Conservation (phyloP, 2,329 filamentous ascomycete species). For the Bipolaris zeicola region DNA sequence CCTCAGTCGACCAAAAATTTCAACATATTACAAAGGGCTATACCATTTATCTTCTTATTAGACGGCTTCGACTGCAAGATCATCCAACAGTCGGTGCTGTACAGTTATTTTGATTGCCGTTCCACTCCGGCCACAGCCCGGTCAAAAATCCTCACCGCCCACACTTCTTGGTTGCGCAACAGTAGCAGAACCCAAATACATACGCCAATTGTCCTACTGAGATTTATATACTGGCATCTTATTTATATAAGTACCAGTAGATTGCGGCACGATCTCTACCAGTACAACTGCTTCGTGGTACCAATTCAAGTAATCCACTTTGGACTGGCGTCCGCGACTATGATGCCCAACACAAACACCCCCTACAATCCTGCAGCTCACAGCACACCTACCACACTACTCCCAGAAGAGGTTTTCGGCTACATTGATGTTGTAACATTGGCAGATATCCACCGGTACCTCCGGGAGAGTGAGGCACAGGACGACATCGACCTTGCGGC, state of each 20-base stretch:
- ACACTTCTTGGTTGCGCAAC: constrained; percentile 6
- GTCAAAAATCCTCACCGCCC: constrained; percentile 17
- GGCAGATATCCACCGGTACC: constrained; percentile 26
- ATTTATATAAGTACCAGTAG: neutral
- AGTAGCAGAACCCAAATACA: constrained; percentile 5
- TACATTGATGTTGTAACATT: constrained; percentile 32
- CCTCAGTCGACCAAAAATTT: neutral
- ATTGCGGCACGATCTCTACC: neutral
- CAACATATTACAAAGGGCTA: neutral
- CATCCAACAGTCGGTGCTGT: neutral
- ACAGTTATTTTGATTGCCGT: constrained; percentile 3
- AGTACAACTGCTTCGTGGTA: neutral
- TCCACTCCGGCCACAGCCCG: constrained; percentile 7
- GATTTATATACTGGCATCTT: neutral
- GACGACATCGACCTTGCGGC: constrained; percentile 28
- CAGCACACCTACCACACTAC: constrained; percentile 9
- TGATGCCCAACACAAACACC: constrained; percentile 9
- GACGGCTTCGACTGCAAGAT: neutral
- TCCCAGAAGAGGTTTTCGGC: constrained; percentile 26
- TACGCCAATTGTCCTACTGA: neutral
- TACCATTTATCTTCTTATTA: neutral
- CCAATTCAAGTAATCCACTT: neutral
- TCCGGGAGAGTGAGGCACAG: constrained; percentile 25
- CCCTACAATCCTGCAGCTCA: constrained; percentile 7
- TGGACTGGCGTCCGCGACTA: constrained; percentile 2